phyloP scores from a whole-genome alignment of 1,284 basidiomycete genomes.

The Boletus mariae region DNA sequence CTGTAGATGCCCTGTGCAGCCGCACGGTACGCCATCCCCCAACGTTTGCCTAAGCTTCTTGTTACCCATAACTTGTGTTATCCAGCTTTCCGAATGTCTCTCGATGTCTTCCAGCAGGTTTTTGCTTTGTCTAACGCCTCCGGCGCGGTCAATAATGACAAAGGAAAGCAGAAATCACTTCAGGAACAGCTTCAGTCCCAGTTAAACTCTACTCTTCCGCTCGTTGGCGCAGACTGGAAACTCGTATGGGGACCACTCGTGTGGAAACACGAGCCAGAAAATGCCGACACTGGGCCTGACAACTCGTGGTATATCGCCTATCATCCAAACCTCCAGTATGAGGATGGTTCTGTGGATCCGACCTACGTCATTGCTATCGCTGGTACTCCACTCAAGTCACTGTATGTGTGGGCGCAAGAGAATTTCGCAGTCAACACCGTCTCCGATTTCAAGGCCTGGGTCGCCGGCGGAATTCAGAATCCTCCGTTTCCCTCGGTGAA shows the following conservation, averaged over 20 bases:
- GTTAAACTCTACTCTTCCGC: background rate
- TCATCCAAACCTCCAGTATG: constrained; percentile 10
- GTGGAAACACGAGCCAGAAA: constrained; percentile 14
- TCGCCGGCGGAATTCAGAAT: background rate
- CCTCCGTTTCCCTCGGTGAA: background rate
- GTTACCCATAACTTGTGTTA: background rate
- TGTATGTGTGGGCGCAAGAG: background rate
- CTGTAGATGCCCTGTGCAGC: background rate
- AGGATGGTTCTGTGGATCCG: constrained; percentile 9
- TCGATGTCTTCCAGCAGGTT: constrained; percentile 21
- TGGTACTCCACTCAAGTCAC: constrained; percentile 4
- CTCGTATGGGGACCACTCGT: constrained; percentile 17
- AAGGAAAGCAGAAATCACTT: constrained; percentile 1
- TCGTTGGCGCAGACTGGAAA: constrained; percentile 1
- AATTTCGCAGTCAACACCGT: constrained; percentile 8
- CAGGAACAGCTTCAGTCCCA: background rate
- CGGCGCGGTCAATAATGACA: background rate
- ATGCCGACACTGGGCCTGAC: constrained; percentile 8
- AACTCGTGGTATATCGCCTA: constrained; percentile 19
- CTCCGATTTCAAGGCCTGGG: constrained; percentile 14
- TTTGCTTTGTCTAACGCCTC: constrained; percentile 10
- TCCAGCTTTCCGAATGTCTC: constrained; percentile 9
- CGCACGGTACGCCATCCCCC: background rate
- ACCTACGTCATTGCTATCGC: constrained; percentile 17
- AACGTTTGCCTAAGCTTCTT: background rate